phyloP scores from a whole-genome alignment of 257 asterid species.

The Solanum clarkiae region DNA sequence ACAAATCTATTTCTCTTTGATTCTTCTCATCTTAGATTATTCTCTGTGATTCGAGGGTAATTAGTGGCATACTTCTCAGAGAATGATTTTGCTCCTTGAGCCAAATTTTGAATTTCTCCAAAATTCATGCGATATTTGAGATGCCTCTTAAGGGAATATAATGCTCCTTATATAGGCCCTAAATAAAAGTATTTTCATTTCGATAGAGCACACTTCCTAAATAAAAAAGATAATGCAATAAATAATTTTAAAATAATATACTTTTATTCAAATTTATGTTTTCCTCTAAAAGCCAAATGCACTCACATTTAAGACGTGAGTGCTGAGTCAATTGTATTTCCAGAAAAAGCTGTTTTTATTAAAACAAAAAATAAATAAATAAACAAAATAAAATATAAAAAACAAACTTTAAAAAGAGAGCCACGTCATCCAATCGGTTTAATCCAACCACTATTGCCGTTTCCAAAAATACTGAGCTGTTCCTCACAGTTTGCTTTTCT shows the following conservation, averaged over 20 bases:
- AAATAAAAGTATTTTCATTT: no score
- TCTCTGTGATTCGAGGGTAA: no score
- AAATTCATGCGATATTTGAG: no score
- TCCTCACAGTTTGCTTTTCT: slow-evolving; percentile 5
- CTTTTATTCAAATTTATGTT: background rate
- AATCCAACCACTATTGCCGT: slow-evolving; percentile 32
- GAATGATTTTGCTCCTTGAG: no score
- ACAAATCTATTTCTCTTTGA: no score
- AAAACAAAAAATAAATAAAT: background rate
- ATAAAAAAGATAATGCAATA: background rate
- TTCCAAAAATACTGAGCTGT: slow-evolving; percentile 26
- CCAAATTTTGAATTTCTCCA: no score
- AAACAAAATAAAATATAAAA: background rate
- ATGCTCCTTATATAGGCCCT: no score
- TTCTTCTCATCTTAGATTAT: no score
- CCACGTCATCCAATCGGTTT: slow-evolving; percentile 1
- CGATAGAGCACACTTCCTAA: no score
- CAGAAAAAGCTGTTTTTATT: background rate
- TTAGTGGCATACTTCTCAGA: no score
- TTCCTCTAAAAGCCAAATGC: background rate
- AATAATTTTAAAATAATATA: background rate
- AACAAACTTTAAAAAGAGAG: background rate
- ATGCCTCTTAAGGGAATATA: no score
- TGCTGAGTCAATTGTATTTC: background rate
- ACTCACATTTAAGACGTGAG: background rate